A percentile compares a stretch with the other conserved stretches of the same genome.
These are phyloP conservation scores for Mycena venus DNA, from an alignment of 768 basidiomycete species.

Conservation along the genomic window DNA sequence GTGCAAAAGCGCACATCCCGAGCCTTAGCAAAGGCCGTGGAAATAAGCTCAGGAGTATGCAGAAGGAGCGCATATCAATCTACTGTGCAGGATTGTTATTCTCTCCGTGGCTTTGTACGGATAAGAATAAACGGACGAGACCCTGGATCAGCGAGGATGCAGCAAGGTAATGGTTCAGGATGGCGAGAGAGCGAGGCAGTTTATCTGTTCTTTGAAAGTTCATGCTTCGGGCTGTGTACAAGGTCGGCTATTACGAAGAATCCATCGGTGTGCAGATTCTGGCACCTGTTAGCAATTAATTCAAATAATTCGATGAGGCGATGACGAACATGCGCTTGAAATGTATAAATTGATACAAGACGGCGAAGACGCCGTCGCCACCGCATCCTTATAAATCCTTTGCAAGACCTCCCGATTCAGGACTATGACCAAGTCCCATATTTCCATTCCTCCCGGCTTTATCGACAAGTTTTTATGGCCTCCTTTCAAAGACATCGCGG, in stretches of 20 bases:
- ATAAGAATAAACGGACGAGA: slow-evolving; percentile 1
- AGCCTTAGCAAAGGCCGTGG: background rate
- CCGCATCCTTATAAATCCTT: background rate
- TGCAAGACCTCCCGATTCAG: background rate
- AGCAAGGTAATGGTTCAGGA: background rate
- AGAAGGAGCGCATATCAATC: slow-evolving; percentile 4
- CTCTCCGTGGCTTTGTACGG: background rate
- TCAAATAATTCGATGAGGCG: too few relatives aligned
- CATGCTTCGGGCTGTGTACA: too few relatives aligned
- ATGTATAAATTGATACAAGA: background rate
- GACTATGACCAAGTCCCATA: too few relatives aligned
- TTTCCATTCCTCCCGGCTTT: too few relatives aligned
- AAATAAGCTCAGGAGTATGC: slow-evolving; percentile 15
- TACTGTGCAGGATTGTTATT: slow-evolving; percentile 8
- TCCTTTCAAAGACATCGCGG: too few relatives aligned
- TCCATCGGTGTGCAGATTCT: background rate
- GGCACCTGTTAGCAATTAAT: background rate
- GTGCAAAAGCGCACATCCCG: background rate
- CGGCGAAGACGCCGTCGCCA: background rate
- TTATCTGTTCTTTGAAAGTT: too few relatives aligned
- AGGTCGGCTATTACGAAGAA: too few relatives aligned
- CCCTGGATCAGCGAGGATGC: background rate
- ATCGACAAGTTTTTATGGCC: too few relatives aligned
- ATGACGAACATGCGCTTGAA: background rate
- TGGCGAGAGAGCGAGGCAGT: background rate